Evolutionary conservation across 257 asterid genomes (phyloP).

Genomic region (Nicotiana attenuata): DNA sequence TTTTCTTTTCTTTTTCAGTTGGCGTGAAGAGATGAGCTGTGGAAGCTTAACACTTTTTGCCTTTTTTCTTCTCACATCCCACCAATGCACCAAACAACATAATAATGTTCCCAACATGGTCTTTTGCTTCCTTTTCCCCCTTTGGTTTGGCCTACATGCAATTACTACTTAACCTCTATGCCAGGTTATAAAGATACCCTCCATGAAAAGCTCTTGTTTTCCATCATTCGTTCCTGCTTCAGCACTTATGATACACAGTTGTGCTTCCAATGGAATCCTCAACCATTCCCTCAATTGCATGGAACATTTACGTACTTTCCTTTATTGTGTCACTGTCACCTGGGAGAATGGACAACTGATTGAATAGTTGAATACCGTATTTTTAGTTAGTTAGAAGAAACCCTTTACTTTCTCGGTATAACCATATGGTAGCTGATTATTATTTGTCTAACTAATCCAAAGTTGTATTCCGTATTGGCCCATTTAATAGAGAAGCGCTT

Average conservation of each 20-base stretch:
- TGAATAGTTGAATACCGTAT: too few relatives aligned
- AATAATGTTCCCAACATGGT: slow-evolving; percentile 19
- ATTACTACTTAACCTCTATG: slow-evolving; percentile 13
- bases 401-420: too few relatives aligned
- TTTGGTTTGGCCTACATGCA: slow-evolving; percentile 4
- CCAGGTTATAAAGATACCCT: slow-evolving; percentile 29
- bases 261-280: not conserved
- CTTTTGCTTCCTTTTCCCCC: not conserved
- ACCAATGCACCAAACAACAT: slow-evolving; percentile 26
- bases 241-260: not conserved
- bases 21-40: slow-evolving; percentile 20
- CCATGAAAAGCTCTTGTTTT: not conserved
- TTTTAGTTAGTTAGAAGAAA: too few relatives aligned
- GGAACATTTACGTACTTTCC: not conserved
- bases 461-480: too few relatives aligned
- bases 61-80: slow-evolving; percentile 10
- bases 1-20: not conserved
- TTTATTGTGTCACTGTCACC: not conserved
- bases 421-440: too few relatives aligned
- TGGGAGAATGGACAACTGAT: not conserved
- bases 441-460: too few relatives aligned
- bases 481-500: too few relatives aligned
- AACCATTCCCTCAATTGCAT: not conserved
- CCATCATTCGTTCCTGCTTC: slow-evolving; percentile 24
- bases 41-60: slow-evolving; percentile 3